Base-by-base conservation (phyloP, 2,329 filamentous ascomycete genomes). In the Aureobasidium lini region DNA sequence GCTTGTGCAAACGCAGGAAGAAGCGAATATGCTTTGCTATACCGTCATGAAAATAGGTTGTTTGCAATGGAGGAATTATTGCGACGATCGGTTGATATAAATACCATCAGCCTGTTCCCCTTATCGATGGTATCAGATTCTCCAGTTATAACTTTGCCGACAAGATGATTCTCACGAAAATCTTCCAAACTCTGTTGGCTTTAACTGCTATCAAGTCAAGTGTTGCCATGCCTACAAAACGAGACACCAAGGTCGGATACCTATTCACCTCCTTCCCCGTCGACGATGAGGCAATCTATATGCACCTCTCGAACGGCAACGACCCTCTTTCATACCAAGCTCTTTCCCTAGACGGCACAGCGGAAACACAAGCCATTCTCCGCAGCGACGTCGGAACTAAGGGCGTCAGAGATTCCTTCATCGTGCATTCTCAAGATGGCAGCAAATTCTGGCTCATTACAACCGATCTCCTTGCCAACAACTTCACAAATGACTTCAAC, bases 1-100 rank as follows among this genome's bases (percentile, higher is more conserved):
- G 48, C 48, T 52, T 52, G 48, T 52, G 34, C 7, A 39, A 6
- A 39, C 40, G 36, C 36, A 40, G 18, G 23, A 6, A 40, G 36
- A 52, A 16, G 3, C 36, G 36, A 52, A 40, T 1, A 29, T 31
- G 48, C 48, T 40, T 16, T 40, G 3, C 32, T 8, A 40, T 40
- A 40, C 13, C 2, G 36, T 52, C 48, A 40, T 31, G 7, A 49
- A 18, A 23, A 37, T 23, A 37, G 13, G 36, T 23, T 16, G n/a
- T 6, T 18, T 31, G 7, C 23, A 13, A 52, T 16, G 36, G 34
- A 40, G 48, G 23, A 40, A 40, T 39, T 31, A 29, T 18, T 16
- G 18, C 48, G 48, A 31, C 36, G 36, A 40, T 52, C 48, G 48
- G 48, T 40, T 52, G 48, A 52, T 40, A 52, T 52, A 52, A 52